Percentiles rank a stretch among this genome's conserved stretches.
Evolutionary conservation across 2,329 filamentous ascomycete species (phyloP).

Genomic region (Periconia macrospinosa): DNA sequence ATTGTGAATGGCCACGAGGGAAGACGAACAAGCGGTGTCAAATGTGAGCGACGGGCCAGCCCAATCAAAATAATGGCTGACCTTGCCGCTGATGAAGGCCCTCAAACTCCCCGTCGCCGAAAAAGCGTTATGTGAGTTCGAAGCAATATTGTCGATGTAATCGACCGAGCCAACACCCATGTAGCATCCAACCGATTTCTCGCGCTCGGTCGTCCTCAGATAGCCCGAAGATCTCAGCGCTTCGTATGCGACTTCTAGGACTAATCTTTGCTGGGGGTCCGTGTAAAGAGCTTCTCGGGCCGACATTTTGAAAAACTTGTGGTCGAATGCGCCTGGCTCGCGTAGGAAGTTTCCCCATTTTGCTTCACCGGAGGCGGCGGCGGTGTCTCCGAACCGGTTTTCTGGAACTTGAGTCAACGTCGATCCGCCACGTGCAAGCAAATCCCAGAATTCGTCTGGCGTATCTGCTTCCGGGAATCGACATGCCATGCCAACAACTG

Average conservation of each 20-base stretch:
- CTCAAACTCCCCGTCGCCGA: conserved; percentile 52
- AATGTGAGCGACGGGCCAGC: conserved; percentile 15
- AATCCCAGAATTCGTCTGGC: conserved; percentile 39
- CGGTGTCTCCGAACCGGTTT: conserved; percentile 35
- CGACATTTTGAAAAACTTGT: conserved; percentile 26
- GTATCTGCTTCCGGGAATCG: conserved; percentile 31
- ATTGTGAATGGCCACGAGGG: conserved; percentile 21
- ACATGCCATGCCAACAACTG: conserved; percentile 41
- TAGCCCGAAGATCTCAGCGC: conserved; percentile 23
- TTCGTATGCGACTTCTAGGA: conserved; percentile 21
- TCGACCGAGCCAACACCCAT: conserved; percentile 38
- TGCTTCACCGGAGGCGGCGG: conserved; percentile 1
- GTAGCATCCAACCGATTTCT: conserved; percentile 34
- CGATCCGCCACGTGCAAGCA: conserved; percentile 30
- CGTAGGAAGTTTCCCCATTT: conserved; percentile 27
- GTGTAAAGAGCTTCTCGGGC: conserved; percentile 21
- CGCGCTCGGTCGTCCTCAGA: conserved; percentile 25
- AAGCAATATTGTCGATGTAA: conserved; percentile 21
- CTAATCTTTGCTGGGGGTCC: conserved; percentile 20
- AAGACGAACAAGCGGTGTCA: conserved; percentile 12
- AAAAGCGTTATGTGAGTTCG: conserved; percentile 54
- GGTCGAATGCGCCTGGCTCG: conserved; percentile 18
- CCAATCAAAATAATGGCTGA: conserved; percentile 40
- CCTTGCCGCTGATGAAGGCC: conserved; percentile 55
- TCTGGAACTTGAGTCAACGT: conserved; percentile 28